Evolutionary conservation across 139 green algal species (phyloP), one percentile per base, ranked within the genome.

Genomic region (Chlamydomonas incerta): DNA sequence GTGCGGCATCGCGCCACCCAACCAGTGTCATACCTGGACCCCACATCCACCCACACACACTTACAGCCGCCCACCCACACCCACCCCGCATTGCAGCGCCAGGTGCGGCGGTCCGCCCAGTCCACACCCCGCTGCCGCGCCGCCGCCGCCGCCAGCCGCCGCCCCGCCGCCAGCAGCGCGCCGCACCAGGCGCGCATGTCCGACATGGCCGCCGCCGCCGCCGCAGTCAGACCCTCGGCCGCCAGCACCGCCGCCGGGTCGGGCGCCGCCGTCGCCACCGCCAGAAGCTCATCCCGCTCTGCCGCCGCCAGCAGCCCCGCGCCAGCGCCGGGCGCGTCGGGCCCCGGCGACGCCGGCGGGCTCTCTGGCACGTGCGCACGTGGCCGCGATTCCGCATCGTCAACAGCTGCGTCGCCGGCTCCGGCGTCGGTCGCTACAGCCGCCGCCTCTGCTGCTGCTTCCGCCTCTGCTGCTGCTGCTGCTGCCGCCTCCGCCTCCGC

Each of bases 121-220:
- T 83, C 77, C 63, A 66, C 77, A 9, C 77, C 77, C 41, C 29
- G 63, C 77, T 83, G 77, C 46, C 77, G 77, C 24, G 72, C 31
- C n/a, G 63, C 63, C 62, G 65, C 20, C 26, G 77, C 23, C 26
- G n/a, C 70, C 70, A 75, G 70, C 24, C 70, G 15, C 70, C 13
- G 26, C 37, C 70, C 70, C 70, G 24, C 46, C 9, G n/a, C 21
- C 63, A 83, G 75, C 35, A 72, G 35, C 21, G 75, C 35, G n/a
- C 35, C 24, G 37, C 37, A 63, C 75, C 75, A 74, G 41, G 41
- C 28, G 2, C 77, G 77, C 21, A 66, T 26, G 0, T 29, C 46
- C 9, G 9, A 13, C 63, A 74, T 65, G 41, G 75, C 75, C 8
- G 50, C 75, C 75, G 60, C 60, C 75, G 72, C 75, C 60, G 75